Evolutionary conservation across 306 rosid species (phyloP).

Genomic region (Delonix regia): DNA sequence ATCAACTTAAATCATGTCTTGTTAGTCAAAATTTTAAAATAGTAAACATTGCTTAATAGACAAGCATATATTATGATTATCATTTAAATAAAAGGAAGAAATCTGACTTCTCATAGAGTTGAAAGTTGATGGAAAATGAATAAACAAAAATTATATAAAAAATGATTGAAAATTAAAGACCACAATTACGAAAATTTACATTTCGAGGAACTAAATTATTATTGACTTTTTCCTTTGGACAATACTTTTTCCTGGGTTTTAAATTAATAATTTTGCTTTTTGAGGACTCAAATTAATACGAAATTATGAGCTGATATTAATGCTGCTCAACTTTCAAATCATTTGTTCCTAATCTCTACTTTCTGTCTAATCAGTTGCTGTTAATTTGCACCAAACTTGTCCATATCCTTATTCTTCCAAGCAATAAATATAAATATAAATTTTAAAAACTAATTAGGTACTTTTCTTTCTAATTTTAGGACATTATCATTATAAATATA

Average conservation of each 20-base stretch:
- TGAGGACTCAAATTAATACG: neutral
- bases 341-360: neutral
- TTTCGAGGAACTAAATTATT: no score
- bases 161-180: neutral
- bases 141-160: no score
- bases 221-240: no score
- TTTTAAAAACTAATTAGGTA: neutral
- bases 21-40: neutral
- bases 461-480: neutral
- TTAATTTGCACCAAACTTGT: neutral
- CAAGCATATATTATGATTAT: neutral
- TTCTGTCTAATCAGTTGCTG: neutral
- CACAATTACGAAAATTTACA: neutral
- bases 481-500: neutral
- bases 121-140: neutral
- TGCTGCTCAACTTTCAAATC: neutral
- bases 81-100: neutral
- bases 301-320: neutral
- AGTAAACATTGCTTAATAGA: neutral
- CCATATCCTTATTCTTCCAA: neutral
- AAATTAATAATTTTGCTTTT: neutral
- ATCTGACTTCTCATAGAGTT: neutral
- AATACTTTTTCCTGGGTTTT: no score
- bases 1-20: neutral
- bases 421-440: neutral